phyloP scores from a whole-genome alignment of 441 rosid genomes.

The Flueggea neowawraea region DNA sequence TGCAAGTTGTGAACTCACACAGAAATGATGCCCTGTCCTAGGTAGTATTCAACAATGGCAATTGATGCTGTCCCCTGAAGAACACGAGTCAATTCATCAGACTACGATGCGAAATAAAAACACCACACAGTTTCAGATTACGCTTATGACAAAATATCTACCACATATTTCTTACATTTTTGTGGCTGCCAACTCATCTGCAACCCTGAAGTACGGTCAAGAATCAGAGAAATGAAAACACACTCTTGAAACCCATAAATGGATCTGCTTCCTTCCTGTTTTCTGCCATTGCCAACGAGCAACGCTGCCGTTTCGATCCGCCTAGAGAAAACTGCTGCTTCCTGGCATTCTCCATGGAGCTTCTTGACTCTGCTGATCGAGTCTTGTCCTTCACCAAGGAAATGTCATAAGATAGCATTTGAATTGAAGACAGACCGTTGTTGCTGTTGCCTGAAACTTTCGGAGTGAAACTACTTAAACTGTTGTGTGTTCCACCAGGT shows the following conservation, averaged over 20 bases:
- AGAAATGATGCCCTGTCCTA: no score
- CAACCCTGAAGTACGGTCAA: no score
- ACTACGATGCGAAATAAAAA: no score
- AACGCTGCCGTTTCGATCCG: conserved; percentile 30
- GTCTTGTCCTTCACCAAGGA: conserved; percentile 49
- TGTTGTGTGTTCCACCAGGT: conserved; percentile 17
- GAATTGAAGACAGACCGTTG: conserved; percentile 22
- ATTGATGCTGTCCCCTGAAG: no score
- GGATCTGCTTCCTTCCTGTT: conserved; percentile 49
- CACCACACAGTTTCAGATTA: no score
- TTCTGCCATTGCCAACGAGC: conserved; percentile 23
- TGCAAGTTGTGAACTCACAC: no score
- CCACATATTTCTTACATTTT: no score
- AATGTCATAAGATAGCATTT: conserved; percentile 59
- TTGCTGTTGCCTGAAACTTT: conserved; percentile 23
- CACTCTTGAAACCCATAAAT: conserved; percentile 77
- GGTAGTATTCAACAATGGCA: no score
- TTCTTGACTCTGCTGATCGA: conserved; percentile 16
- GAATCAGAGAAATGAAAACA: conserved; percentile 84
- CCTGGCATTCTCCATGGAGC: conserved; percentile 19
- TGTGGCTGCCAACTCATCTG: no score
- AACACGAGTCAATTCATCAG: no score
- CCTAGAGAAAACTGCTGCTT: conserved; percentile 26
- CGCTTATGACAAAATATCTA: no score
- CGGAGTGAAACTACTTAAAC: conserved; percentile 13